A percentile compares a stretch with the other conserved stretches of the same genome.
Conservation (phyloP, 345 rosid genomes). For the Aurinia saxatilis region DNA sequence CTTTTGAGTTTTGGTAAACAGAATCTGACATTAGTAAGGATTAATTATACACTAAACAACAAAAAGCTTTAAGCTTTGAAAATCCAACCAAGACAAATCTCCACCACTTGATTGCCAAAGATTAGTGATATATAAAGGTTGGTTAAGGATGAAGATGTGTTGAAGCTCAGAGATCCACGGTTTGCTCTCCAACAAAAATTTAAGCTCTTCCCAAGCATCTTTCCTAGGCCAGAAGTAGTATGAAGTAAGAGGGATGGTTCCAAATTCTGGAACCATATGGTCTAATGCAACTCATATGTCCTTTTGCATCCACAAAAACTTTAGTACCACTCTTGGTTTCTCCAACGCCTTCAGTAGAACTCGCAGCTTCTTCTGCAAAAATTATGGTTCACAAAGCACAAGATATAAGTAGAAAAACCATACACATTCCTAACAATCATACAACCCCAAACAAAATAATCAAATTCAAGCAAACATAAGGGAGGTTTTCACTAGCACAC, state of each 20-base stretch:
- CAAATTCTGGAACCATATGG: constrained; percentile 62
- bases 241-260: constrained; percentile 71
- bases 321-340: too few relatives aligned
- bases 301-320: constrained; percentile 87
- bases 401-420: background rate
- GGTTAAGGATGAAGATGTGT: constrained; percentile 66
- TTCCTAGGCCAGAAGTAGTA: constrained; percentile 86
- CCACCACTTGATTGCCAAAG: too few relatives aligned
- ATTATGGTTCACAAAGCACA: too few relatives aligned
- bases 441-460: background rate
- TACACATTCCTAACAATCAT: too few relatives aligned
- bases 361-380: constrained; percentile 49
- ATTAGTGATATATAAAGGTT: too few relatives aligned
- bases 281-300: constrained; percentile 69
- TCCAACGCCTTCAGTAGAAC: constrained; percentile 70
- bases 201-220: constrained; percentile 89
- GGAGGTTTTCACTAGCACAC: constrained; percentile 53
- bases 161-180: constrained; percentile 83
- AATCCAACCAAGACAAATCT: constrained; percentile 18
- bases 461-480: background rate
- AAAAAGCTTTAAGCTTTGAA: background rate
- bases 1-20: background rate
- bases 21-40: background rate
- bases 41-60: background rate
- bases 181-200: constrained; percentile 58